A percentile compares a stretch with the other conserved stretches of the same genome.
phyloP scores from a whole-genome alignment of 2,329 filamentous ascomycete species.

The Fusarium pseudograminearum region DNA sequence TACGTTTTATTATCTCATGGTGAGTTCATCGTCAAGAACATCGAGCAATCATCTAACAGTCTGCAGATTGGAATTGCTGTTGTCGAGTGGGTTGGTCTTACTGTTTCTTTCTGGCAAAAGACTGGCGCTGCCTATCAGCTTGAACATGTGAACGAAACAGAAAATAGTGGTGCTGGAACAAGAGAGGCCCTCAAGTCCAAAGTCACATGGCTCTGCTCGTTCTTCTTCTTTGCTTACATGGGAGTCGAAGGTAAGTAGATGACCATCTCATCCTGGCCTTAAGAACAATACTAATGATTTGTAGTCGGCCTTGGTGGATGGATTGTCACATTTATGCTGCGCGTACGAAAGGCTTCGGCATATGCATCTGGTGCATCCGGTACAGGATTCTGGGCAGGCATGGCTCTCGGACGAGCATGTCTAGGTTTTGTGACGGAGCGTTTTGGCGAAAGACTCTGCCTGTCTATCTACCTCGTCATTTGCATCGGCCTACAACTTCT shows the following conservation, averaged over 20 bases:
- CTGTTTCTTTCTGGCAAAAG: conserved; percentile 69
- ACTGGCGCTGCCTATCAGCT: conserved; percentile 66
- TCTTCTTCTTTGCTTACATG: conserved; percentile 80
- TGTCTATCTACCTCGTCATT: conserved; percentile 70
- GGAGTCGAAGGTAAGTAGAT: conserved; percentile 68
- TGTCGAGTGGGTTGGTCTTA: conserved; percentile 66
- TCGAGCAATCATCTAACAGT: not conserved
- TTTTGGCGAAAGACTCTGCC: conserved; percentile 72
- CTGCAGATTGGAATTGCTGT: conserved; percentile 59
- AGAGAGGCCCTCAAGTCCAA: conserved; percentile 57
- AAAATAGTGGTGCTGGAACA: conserved; percentile 48
- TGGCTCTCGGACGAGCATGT: conserved; percentile 74
- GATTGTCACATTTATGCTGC: conserved; percentile 84
- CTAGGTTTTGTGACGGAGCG: conserved; percentile 78
- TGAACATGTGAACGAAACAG: conserved; percentile 48
- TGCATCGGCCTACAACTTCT: conserved; percentile 73
- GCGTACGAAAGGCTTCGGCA: conserved; percentile 71
- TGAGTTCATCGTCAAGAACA: conserved; percentile 53
- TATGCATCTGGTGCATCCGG: conserved; percentile 79
- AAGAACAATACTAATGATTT: not conserved
- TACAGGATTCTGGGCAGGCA: conserved; percentile 84
- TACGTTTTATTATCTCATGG: conserved; percentile 78
- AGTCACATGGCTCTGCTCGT: conserved; percentile 73
- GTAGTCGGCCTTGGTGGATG: conserved; percentile 77
- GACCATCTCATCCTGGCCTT: accelerated